phyloP scores from a whole-genome alignment of 2,329 filamentous ascomycete genomes.

The Arthrobotrys entomopaga region DNA sequence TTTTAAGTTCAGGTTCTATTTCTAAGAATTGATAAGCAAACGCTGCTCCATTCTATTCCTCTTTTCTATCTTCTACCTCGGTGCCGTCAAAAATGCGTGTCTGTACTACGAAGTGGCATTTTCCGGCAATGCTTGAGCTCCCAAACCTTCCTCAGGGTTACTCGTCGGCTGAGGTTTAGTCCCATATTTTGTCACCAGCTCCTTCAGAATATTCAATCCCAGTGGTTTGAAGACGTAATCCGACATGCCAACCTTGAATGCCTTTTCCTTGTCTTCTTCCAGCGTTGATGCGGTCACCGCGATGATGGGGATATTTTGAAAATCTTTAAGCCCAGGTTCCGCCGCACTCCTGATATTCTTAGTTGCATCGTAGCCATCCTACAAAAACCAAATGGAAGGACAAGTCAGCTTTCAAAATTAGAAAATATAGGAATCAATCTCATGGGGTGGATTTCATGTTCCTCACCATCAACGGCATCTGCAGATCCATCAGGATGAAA shows the following conservation, averaged over 20 bases:
- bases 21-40: background rate
- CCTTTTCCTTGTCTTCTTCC: slow-evolving; percentile 56
- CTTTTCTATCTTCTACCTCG: slow-evolving; percentile 6
- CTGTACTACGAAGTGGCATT: slow-evolving; percentile 44
- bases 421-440: background rate
- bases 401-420: background rate
- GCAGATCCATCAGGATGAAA: slow-evolving; percentile 58
- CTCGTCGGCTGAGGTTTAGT: slow-evolving; percentile 11
- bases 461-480: slow-evolving; percentile 58
- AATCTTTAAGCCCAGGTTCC: slow-evolving; percentile 53
- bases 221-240: slow-evolving; percentile 58
- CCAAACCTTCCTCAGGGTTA: slow-evolving; percentile 12
- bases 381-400: background rate
- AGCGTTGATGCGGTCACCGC: slow-evolving; percentile 57
- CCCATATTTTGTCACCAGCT: slow-evolving; percentile 55
- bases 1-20: background rate
- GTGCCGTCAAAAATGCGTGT: slow-evolving; percentile 41
- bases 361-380: slow-evolving; percentile 58
- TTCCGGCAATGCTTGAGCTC: slow-evolving; percentile 10
- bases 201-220: slow-evolving; percentile 54
- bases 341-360: slow-evolving; percentile 56
- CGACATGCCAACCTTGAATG: slow-evolving; percentile 57
- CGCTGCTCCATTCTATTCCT: background rate
- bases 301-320: slow-evolving; percentile 57
- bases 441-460: too few relatives aligned